Conservation (phyloP, 495 filamentous ascomycete species). For the Extremus antarcticus region DNA sequence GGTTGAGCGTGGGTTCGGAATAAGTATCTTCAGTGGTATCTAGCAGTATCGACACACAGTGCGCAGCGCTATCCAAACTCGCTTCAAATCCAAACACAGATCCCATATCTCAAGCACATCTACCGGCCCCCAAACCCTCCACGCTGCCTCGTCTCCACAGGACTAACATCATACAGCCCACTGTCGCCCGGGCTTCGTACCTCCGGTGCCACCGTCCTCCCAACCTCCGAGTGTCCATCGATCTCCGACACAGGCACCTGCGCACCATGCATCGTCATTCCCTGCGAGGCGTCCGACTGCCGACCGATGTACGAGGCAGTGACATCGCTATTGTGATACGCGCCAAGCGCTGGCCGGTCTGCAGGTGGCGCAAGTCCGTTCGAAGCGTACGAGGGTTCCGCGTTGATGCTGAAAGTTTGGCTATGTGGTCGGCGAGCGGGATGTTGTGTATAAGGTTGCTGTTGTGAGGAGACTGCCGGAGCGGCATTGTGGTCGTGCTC, state of each 20-base stretch:
- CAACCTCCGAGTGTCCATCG: slow-evolving; percentile 13
- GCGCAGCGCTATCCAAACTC: too few species aligned
- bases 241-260: slow-evolving; percentile 4
- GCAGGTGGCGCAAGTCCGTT: background rate
- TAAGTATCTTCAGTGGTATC: too few species aligned
- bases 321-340: slow-evolving; percentile 2
- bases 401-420: slow-evolving; percentile 7
- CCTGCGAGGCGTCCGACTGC: slow-evolving; percentile 8
- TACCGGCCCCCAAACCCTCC: background rate
- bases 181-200: too few species aligned
- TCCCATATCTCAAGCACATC: too few species aligned
- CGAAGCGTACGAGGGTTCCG: background rate
- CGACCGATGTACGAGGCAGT: slow-evolving; percentile 13
- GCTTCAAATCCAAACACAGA: too few species aligned
- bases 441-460: background rate
- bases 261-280: slow-evolving; percentile 19
- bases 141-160: slow-evolving; percentile 10
- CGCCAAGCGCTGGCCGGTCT: slow-evolving; percentile 7
- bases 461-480: slow-evolving; percentile 6
- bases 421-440: slow-evolving; percentile 5
- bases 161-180: slow-evolving; percentile 8
- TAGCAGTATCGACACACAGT: too few species aligned
- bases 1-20: too few species aligned
- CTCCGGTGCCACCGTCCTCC: background rate
- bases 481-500: slow-evolving; percentile 15